Evolutionary conservation across 768 basidiomycete species (phyloP), one percentile per base, ranked within the genome.

Genomic region (Suillus bovinus): DNA sequence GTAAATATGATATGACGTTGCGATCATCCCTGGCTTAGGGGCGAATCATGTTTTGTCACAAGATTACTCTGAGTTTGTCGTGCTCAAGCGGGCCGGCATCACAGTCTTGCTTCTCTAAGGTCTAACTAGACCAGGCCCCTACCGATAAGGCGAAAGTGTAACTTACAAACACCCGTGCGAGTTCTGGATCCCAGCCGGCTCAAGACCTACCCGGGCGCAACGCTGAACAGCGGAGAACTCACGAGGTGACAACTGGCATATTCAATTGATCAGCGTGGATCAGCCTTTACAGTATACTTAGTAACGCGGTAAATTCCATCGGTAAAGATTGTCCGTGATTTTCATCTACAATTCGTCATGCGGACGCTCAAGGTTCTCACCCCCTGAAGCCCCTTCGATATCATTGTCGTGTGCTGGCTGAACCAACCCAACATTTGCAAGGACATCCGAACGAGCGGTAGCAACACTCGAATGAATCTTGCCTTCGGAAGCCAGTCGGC

Each of bases 401-500:
- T 52, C 50, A 52, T 52, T 3, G 20, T 13, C 5, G 50, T 38
- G 24, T 14, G 54, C 36, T 55, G 54, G 16, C 36, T 38, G 34
- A 24, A 9, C 24, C 38, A 22, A 39, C 11, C 55, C 55, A 39
- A 27, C 55, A 39, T 20, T 56, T 10, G 90, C 91, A 39, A 91
- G 78, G 11, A 86, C 85, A 64, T 87, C 88, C 11, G 85, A 81
- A 72, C 90, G 89, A 5, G 86, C 88, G 4, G 86, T 83, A 11
- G 85, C 87, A 36, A 86, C 82, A 24, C 84, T 83, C 1, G 87
- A 88, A 41, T 81, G 85, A 61, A 94, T 87, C 66, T 83, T 79
- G 29, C 92, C 92, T 33, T 86, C 81, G 14, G 86, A 80, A 3
- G 90, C 87, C 50, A 96, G 80, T 58, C 85, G 81, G 29, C 85